Percentiles rank a stretch among this genome's conserved stretches.
These are phyloP conservation scores for Trichoderma sp. DNA, from an alignment of 2,329 filamentous ascomycete species.

Conservation along the genomic window DNA sequence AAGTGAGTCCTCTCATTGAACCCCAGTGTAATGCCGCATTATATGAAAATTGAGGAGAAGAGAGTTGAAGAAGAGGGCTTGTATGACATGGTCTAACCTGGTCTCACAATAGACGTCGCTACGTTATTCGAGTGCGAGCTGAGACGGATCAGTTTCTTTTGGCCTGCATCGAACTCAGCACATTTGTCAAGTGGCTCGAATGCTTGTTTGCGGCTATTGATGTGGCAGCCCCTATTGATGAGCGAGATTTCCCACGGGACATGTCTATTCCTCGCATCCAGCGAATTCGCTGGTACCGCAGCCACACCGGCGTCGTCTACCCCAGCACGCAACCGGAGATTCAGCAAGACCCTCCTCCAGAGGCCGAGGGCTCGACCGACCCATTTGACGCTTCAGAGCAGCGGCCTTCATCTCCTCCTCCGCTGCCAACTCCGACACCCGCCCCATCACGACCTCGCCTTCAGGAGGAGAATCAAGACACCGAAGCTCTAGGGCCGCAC, in stretches of 20 bases:
- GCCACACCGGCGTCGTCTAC: conserved; percentile 35
- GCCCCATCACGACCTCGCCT: conserved; percentile 22
- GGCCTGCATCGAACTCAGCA: conserved; percentile 64
- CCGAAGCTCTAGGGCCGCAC: conserved; percentile 29
- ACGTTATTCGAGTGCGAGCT: conserved; percentile 70
- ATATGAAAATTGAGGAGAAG: background rate
- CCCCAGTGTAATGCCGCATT: background rate
- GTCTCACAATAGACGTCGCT: conserved; percentile 51
- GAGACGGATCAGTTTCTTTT: conserved; percentile 76
- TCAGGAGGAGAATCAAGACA: conserved; percentile 28
- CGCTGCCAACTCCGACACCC: conserved; percentile 23
- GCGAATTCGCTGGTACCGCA: conserved; percentile 54
- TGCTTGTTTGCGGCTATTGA: conserved; percentile 72
- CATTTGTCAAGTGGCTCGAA: conserved; percentile 70
- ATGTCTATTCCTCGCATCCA: conserved; percentile 63
- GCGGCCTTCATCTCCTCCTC: conserved; percentile 30
- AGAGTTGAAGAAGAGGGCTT: background rate
- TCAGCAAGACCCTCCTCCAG: conserved; percentile 16
- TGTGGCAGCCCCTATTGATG: conserved; percentile 69
- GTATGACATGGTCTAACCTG: conserved; percentile 4
- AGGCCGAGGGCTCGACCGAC: conserved; percentile 1
- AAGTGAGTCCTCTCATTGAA: conserved; percentile 53
- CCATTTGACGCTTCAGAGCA: conserved; percentile 14
- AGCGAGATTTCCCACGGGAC: conserved; percentile 65
- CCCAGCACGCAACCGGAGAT: conserved; percentile 28